Conservation (phyloP, 2,329 filamentous ascomycete genomes). For the Sarocladiaceae sp. region DNA sequence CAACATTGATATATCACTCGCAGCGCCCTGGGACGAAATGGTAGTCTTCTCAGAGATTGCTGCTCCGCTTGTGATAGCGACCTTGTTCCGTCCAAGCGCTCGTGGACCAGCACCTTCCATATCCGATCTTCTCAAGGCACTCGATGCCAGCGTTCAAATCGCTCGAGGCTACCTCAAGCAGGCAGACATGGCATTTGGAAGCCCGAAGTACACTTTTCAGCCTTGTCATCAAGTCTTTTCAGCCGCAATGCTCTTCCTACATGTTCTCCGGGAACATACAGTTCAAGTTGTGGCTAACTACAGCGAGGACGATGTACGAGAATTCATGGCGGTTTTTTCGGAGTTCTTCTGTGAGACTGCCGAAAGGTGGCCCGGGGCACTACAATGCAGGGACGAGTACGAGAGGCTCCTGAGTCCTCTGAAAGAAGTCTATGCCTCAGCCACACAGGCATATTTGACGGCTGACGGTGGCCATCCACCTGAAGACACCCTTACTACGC, state of each 20-base stretch:
- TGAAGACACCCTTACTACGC: too few relatives aligned
- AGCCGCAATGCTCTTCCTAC: neutral
- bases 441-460: too few relatives aligned
- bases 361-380: neutral
- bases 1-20: too few relatives aligned
- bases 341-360: neutral
- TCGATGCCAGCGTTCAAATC: neutral
- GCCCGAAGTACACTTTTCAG: neutral
- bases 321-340: neutral
- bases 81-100: neutral
- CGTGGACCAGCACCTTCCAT: neutral
- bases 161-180: neutral
- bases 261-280: neutral
- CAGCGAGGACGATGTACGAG: neutral
- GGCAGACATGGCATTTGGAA: neutral
- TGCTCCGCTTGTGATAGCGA: neutral
- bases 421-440: too few relatives aligned
- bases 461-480: too few relatives aligned
- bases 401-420: neutral
- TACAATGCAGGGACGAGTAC: neutral
- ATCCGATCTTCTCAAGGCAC: neutral
- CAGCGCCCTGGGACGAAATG: slow-evolving; percentile 5
- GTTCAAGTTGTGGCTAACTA: neutral
- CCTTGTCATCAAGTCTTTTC: neutral
- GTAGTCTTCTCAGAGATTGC: neutral